These are phyloP conservation scores for Ammopiptanthus mongolicus DNA, from an alignment of 306 rosid genomes.

Conservation along the genomic window DNA sequence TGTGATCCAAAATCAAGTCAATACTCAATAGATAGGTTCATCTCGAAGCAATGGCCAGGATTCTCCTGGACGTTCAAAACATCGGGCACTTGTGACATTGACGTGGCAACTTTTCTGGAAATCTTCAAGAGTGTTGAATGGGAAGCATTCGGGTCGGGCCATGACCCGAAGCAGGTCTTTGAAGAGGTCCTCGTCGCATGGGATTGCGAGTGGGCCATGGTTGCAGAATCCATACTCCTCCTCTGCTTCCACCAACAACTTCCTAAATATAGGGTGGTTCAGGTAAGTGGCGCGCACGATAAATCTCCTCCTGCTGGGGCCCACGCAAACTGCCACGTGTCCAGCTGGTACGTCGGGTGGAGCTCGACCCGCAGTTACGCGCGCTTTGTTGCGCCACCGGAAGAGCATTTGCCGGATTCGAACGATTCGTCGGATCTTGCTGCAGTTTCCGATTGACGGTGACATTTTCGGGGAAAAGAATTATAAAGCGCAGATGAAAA, in stretches of 20 bases:
- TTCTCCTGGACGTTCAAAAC: conserved; percentile 36
- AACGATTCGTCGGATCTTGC: conserved; percentile 78
- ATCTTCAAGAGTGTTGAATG: conserved; percentile 33
- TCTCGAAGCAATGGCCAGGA: conserved; percentile 77
- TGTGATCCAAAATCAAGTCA: background rate
- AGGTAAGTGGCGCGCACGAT: conserved; percentile 65
- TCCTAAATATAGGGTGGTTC: conserved; percentile 87
- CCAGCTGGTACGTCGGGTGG: conserved; percentile 79
- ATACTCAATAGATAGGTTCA: conserved; percentile 33
- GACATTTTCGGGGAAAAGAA: conserved; percentile 32
- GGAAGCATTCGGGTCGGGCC: conserved; percentile 33
- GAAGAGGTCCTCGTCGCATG: conserved; percentile 74
- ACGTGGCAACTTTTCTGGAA: conserved; percentile 59
- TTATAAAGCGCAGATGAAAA: no score
- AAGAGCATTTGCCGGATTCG: conserved; percentile 80
- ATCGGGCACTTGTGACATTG: conserved; percentile 24
- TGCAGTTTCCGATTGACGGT: conserved; percentile 36
- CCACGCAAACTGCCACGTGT: conserved; percentile 84
- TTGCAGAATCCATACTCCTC: conserved; percentile 90
- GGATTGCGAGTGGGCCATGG: conserved; percentile 72
- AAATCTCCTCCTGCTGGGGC: conserved; percentile 54
- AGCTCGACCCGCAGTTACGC: conserved; percentile 19
- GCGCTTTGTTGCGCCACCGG: conserved; percentile 69
- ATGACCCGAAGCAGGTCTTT: conserved; percentile 60
- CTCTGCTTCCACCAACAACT: conserved; percentile 69